These are phyloP conservation scores for Lolium multiflorum DNA, from an alignment of 176 grass and related monocot species.

Conservation along the genomic window DNA sequence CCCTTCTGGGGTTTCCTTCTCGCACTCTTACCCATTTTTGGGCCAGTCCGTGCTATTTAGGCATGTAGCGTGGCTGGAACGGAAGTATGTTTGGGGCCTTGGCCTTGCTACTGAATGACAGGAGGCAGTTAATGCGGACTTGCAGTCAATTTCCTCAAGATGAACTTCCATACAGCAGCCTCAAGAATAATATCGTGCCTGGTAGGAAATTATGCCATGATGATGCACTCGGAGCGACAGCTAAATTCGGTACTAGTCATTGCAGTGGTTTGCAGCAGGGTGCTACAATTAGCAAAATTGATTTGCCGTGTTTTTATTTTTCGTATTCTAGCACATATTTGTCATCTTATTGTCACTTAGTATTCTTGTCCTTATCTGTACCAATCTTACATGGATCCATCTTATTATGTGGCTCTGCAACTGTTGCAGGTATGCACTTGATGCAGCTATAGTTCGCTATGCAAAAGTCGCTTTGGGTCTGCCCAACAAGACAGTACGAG, in stretches of 20 bases:
- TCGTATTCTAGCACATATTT: background rate
- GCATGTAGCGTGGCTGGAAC: background rate
- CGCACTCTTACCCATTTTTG: background rate
- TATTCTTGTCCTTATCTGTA: slow-evolving; percentile 10
- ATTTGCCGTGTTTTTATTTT: background rate
- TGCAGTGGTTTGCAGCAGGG: no score
- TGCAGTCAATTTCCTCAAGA: background rate
- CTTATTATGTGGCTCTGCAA: slow-evolving; percentile 31
- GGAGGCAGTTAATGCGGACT: background rate
- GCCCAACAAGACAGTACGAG: slow-evolving; percentile 61
- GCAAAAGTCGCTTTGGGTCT: slow-evolving; percentile 64
- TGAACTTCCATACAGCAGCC: background rate
- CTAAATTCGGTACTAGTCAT: no score
- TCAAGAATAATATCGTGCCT: background rate
- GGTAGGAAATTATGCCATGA: background rate
- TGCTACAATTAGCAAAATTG: no score
- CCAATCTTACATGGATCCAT: slow-evolving; percentile 6
- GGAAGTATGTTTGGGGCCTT: background rate
- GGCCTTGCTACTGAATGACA: background rate
- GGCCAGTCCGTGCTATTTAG: background rate
- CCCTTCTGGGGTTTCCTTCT: background rate
- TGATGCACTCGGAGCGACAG: background rate
- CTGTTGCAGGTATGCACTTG: slow-evolving; percentile 45
- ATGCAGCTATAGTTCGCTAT: slow-evolving; percentile 56
- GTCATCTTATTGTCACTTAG: background rate